Evolutionary conservation across 2,329 filamentous ascomycete genomes (phyloP).

Genomic region (Gaeumannomyces sp.): DNA sequence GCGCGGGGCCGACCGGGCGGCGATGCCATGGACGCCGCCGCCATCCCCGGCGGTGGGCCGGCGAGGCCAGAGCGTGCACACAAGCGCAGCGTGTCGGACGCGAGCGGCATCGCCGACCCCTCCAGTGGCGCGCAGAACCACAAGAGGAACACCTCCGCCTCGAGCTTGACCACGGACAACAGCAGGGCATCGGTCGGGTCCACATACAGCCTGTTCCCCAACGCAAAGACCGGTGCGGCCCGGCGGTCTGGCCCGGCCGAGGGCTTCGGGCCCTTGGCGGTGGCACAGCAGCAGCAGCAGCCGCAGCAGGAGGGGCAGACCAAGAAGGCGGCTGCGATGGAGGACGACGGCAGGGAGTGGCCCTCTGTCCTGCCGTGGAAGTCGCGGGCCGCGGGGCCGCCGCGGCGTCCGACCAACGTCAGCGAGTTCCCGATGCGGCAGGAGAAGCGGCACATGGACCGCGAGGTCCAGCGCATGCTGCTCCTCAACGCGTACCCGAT

Average conservation of each 20-base stretch:
- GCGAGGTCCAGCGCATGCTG: constrained; percentile 26
- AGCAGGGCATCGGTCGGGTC: neutral
- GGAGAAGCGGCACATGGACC: constrained; percentile 18
- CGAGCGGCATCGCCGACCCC: no score
- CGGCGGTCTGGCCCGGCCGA: neutral
- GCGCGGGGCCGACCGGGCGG: no score
- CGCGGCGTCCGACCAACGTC: constrained; percentile 1
- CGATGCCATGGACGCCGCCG: neutral
- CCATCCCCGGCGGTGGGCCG: neutral
- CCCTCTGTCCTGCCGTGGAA: neutral
- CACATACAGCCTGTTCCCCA: neutral
- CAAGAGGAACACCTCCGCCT: neutral
- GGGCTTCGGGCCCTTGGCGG: no score
- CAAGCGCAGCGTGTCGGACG: neutral
- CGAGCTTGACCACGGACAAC: neutral
- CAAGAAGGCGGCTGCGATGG: neutral
- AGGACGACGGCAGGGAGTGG: neutral
- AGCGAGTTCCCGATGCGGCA: constrained; percentile 21
- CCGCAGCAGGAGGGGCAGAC: neutral
- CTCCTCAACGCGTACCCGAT: constrained; percentile 32
- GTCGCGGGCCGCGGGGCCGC: no score
- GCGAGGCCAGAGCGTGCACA: neutral
- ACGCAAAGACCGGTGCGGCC: neutral
- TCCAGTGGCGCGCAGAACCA: neutral
- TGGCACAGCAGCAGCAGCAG: neutral